A percentile compares a stretch with the other conserved stretches of the same genome.
Evolutionary conservation across 306 rosid genomes (phyloP).

Genomic region (Heteromeles arbutifolia): DNA sequence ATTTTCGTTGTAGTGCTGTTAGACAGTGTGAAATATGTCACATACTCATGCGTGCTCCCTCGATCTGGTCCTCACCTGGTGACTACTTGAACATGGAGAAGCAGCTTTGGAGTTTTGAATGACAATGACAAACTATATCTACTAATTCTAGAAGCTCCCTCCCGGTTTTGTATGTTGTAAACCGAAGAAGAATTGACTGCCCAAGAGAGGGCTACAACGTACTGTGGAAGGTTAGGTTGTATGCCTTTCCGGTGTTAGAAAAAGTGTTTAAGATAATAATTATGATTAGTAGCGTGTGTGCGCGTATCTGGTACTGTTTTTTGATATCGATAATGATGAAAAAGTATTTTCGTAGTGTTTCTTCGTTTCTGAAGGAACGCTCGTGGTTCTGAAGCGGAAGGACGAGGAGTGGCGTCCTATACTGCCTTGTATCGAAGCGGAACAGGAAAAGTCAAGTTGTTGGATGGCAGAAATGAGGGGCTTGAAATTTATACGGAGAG

Average conservation of each 20-base stretch:
- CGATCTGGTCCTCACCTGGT: constrained; percentile 59
- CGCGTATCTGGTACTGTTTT: no score
- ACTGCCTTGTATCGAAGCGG: no score
- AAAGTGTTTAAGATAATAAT: not conserved
- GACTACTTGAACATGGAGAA: constrained; percentile 37
- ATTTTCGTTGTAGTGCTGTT: constrained; percentile 75
- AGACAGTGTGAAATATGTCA: constrained; percentile 86
- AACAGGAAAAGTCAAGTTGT: no score
- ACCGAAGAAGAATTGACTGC: constrained; percentile 1
- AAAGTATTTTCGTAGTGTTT: no score
- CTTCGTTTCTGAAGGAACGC: no score
- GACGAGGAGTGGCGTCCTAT: no score
- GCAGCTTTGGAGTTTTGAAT: not conserved
- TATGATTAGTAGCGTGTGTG: no score
- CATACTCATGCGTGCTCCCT: constrained; percentile 89
- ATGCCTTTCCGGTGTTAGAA: not conserved
- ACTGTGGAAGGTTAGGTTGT: not conserved
- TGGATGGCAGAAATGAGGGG: no score
- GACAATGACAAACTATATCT: not conserved
- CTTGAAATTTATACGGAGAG: no score
- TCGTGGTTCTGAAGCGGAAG: no score
- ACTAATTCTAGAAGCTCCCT: constrained; percentile 20
- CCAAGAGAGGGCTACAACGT: not conserved
- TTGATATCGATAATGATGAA: no score
- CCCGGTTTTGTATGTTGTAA: constrained; percentile 31